A percentile compares a stretch with the other conserved stretches of the same genome.
Evolutionary conservation across 1,139 yeast genomes (phyloP).

Genomic region (Geotrichum aggregatum): DNA sequence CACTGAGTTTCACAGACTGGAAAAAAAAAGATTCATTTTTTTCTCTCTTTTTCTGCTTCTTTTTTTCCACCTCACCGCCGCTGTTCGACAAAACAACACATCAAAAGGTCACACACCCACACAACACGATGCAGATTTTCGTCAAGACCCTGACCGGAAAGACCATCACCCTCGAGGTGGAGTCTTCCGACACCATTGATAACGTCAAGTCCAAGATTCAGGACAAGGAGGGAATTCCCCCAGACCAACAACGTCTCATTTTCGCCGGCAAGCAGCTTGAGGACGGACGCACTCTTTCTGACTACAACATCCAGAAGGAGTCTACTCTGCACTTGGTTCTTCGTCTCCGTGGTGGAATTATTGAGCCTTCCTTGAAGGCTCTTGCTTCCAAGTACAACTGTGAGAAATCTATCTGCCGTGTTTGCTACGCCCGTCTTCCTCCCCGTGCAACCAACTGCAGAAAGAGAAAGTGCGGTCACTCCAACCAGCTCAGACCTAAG

Average conservation of each 20-base stretch:
- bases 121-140: slow-evolving; percentile 78
- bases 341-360: slow-evolving; percentile 99
- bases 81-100: slow-evolving; percentile 11
- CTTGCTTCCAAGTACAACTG: slow-evolving; percentile 99
- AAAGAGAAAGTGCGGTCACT: slow-evolving; percentile 99
- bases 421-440: slow-evolving; percentile 99
- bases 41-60: slow-evolving; percentile 7
- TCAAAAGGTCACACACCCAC: slow-evolving; percentile 16
- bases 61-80: slow-evolving; percentile 12
- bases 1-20: too few species aligned
- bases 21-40: slow-evolving; percentile 4
- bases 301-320: slow-evolving; percentile 99
- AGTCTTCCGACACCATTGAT: slow-evolving; percentile 98
- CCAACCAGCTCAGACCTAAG: slow-evolving; percentile 99
- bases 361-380: slow-evolving; percentile 99
- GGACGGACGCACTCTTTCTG: slow-evolving; percentile 97
- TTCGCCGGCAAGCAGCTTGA: slow-evolving; percentile 99
- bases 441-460: slow-evolving; percentile 99
- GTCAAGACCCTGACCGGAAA: slow-evolving; percentile 98
- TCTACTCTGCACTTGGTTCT: slow-evolving; percentile 95
- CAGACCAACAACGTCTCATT: slow-evolving; percentile 98
- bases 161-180: slow-evolving; percentile 98
- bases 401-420: slow-evolving; percentile 98
- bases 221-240: slow-evolving; percentile 99
- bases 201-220: slow-evolving; percentile 98